Base-by-base conservation (phyloP, 495 filamentous ascomycete genomes). In the Podospora fimiseda region DNA sequence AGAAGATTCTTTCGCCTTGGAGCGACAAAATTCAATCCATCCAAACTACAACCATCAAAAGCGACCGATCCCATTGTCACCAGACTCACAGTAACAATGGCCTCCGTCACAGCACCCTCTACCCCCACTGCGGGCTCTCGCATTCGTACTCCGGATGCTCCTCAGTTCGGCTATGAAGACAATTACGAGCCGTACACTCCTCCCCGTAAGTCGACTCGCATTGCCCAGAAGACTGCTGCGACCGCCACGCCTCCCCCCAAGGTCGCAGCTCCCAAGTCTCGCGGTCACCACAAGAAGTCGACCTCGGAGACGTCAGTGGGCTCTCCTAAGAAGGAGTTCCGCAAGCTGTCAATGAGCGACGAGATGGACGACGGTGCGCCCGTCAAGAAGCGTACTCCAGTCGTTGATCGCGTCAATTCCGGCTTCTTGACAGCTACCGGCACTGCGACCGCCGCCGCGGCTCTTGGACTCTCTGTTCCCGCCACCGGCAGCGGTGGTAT, bases 101-200 rank as follows among this genome's bases (percentile, higher is more conserved):
- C n/a, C n/a, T n/a, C n/a, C n/a, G n/a, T 41, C 3, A 23, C 23
- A 11, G 24, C 9, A 8, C 53, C 57, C 9, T 52, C 48, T 9
- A 50, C 69, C 11, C 67, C 72, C 27, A 89, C 89, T 57, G 85
- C 87, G 37, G 83, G 84, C 37, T 74, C 76, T 24, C 72, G 73
- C 39, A 64, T 86, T 43, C 76, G 77, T 52, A 84, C 85, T 37
- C 90, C 90, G 43, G 74, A 81, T 43, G 86, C 89, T 37, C 90
- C 90, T 15, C 81, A 78, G 33, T 80, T 84, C 70, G 87, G 87
- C 46, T 82, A 75, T 60, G 77, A 80, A 52, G 87, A 94, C 70
- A 64, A 70, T 46, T 89, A 83, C 68, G 80, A 86, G 56, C 86
- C 86, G 20, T 89, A 85, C 66, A 74, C 74, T 69, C 44, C 42